Evolutionary conservation across 176 grass and related monocot species (phyloP), one percentile per base, ranked within the genome.

Genomic region (Raddia distichophylla): DNA sequence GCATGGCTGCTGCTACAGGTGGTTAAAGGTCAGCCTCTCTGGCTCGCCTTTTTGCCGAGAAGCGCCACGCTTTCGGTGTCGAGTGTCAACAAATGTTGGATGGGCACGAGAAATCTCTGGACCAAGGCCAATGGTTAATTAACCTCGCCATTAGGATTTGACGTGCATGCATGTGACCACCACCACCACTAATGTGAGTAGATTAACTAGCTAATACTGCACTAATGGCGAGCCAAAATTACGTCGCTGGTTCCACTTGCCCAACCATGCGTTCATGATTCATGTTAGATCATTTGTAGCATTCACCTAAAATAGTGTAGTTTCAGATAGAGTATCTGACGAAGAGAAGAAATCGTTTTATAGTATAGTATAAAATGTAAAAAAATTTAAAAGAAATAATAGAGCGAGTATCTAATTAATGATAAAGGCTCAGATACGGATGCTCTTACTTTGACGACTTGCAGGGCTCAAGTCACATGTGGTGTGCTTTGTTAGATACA

Each of bases 21-120:
- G 47, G 83, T 72, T 85, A 81, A 47, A 10, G 50, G 64, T 86
- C 78, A 82, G 73, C 44, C 73, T 85, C 77, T 78, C 67, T 18
- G 27, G 27, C 27, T 3, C 35, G 61, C 16, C 68, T 87, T 81
- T 75, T 65, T 37, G 53, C 69, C 37, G 37, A 52, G 73, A 73
- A 60, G 3, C 17, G 67, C 5, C 50, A 32, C 32, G 34, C 81
- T 64, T 75, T 66, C 37, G 37, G 37, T 40, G 37, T 40, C 37
- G 4, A 40, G 72, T 27, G 22, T 40, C 51, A 13, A 37, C 33
- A 7, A 34, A 50, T 5, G 60, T 58, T 65, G n/a, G 27, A 35
- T 70, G 9, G 69, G 20, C 82, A 89, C 82, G 82, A 42, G 82
- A 80, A 81, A 82, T 63, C 67, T 33, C 60, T 60, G 48, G 79